These are phyloP conservation scores for Talaromyces funiculosus DNA, from an alignment of 2,329 filamentous ascomycete species.

Conservation along the genomic window DNA sequence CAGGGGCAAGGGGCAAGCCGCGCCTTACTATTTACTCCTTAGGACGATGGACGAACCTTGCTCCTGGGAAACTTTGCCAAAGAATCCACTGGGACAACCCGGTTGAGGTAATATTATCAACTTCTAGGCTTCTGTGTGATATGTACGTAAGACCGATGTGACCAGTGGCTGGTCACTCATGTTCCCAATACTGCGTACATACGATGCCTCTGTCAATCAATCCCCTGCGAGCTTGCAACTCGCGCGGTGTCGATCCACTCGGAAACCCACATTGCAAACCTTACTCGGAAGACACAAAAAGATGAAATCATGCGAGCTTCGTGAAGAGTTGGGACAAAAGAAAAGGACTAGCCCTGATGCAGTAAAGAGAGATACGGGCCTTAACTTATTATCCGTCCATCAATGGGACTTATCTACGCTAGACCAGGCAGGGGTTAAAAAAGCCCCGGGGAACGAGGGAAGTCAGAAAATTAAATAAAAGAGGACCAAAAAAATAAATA, in stretches of 20 bases:
- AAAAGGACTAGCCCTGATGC: neutral
- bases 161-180: neutral
- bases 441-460: slow-evolving; percentile 6
- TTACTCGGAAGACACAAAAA: neutral
- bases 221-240: neutral
- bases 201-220: neutral
- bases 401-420: neutral
- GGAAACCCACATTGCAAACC: neutral
- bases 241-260: neutral
- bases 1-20: neutral
- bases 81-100: neutral
- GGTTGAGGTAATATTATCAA: neutral
- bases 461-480: slow-evolving; percentile 4
- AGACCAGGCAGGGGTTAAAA: slow-evolving; percentile 3
- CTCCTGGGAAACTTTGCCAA: neutral
- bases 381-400: slow-evolving; percentile 2
- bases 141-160: slow-evolving; percentile 1
- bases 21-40: neutral
- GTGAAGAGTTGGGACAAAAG: neutral
- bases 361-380: neutral
- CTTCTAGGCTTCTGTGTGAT: neutral
- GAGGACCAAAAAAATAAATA: neutral
- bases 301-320: neutral
- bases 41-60: neutral
- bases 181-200: neutral